A percentile compares a stretch with the other conserved stretches of the same genome.
phyloP scores from a whole-genome alignment of 192 early-diverging fungal species.

The Backusella macrospora region DNA sequence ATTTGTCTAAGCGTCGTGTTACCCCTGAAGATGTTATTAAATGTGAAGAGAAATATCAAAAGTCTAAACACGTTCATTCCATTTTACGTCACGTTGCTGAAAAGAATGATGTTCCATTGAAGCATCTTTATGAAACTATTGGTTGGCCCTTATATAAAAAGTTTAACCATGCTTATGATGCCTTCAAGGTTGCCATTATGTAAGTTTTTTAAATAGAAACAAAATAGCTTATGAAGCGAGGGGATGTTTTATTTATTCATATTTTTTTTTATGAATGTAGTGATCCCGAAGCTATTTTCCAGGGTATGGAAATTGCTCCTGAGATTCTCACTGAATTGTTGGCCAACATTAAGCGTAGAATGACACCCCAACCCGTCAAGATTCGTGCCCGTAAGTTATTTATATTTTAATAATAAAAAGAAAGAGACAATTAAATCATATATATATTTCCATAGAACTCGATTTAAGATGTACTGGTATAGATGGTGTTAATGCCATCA shows the following conservation, averaged over 20 bases:
- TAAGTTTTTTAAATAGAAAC: too few species aligned
- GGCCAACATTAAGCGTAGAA: slow-evolving; percentile 81
- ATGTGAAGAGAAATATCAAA: slow-evolving; percentile 93
- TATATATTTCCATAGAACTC: slow-evolving; percentile 64
- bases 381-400: slow-evolving; percentile 75
- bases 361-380: slow-evolving; percentile 96
- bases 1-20: slow-evolving; percentile 94
- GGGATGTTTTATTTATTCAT: not conserved
- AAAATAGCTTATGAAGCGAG: too few species aligned
- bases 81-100: slow-evolving; percentile 90
- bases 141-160: slow-evolving; percentile 96
- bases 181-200: slow-evolving; percentile 91
- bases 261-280: slow-evolving; percentile 42
- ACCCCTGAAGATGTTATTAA: slow-evolving; percentile 84
- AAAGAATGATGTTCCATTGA: slow-evolving; percentile 77
- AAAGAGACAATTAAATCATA: not conserved
- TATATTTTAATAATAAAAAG: not conserved
- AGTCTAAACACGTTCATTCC: slow-evolving; percentile 88
- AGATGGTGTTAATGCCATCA: slow-evolving; percentile 96
- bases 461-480: slow-evolving; percentile 93
- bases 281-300: slow-evolving; percentile 86
- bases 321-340: slow-evolving; percentile 75
- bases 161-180: slow-evolving; percentile 96
- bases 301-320: slow-evolving; percentile 67
- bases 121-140: slow-evolving; percentile 81